Conservation (phyloP, 768 basidiomycete genomes). For the Kwoniella sp. region DNA sequence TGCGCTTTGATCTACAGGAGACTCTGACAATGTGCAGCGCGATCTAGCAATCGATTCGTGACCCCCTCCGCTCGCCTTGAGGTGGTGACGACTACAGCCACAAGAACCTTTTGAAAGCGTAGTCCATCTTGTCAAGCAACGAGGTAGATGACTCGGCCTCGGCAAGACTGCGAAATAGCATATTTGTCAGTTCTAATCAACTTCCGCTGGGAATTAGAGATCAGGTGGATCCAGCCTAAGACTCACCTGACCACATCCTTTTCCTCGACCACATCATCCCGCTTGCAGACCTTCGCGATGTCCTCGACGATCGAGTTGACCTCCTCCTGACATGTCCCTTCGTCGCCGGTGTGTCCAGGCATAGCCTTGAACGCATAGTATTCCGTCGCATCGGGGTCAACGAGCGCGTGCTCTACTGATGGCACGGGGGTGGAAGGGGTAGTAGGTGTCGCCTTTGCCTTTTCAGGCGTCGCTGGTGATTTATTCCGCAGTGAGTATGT, state of each 20-base stretch:
- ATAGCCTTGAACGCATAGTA: constrained; percentile 58
- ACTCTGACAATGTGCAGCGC: too few relatives aligned
- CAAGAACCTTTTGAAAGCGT: constrained; percentile 83
- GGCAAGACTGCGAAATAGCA: constrained; percentile 62
- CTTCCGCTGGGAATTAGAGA: too few relatives aligned
- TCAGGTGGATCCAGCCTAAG: too few relatives aligned
- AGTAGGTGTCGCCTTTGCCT: constrained; percentile 59
- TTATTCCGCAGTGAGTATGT: constrained; percentile 83
- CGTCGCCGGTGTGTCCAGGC: constrained; percentile 49
- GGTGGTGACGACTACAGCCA: constrained; percentile 64
- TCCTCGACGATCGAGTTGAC: constrained; percentile 73
- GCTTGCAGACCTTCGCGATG: constrained; percentile 61
- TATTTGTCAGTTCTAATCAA: constrained; percentile 9
- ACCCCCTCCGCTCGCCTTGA: too few relatives aligned
- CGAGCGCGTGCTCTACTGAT: constrained; percentile 55
- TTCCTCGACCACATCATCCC: constrained; percentile 63
- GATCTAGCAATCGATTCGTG: too few relatives aligned
- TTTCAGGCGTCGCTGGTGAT: constrained; percentile 41
- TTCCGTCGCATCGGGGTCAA: constrained; percentile 30
- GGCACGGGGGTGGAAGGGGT: constrained; percentile 63
- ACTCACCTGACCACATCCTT: constrained; percentile 80
- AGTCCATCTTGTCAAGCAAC: constrained; percentile 88
- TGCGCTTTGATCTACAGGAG: too few relatives aligned
- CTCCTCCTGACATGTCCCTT: constrained; percentile 71
- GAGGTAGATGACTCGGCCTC: constrained; percentile 85